Base-by-base conservation (phyloP, 495 filamentous ascomycete species). In the Xanthoparmelia taractica region DNA sequence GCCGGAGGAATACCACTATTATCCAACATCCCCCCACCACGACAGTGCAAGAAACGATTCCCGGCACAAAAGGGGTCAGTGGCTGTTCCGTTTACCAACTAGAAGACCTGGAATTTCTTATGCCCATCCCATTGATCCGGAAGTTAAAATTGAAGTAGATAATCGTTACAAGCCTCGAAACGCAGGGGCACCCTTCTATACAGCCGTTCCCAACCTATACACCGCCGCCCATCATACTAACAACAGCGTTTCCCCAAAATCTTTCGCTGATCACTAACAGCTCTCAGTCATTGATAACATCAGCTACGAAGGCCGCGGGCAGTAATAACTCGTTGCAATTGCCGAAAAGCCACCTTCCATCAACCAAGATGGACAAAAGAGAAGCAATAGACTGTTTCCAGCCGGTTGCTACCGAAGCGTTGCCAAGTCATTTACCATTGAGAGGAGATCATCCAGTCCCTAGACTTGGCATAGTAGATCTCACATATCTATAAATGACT, bases 371-470 rank as follows among this genome's bases (percentile, higher is more conserved):
- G 40, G 59, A 61, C 29, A 77, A 74, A 41, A 57, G 66, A 74
- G 65, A 68, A 45, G 59, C 63, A 15, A 77, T 78, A 57, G 75
- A 84, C 68, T 74, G 79, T 36, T 83, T 84, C 63, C 68, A 77
- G 13, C 87, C 89, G 31, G 78, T 92, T 59, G 80, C 80, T 58
- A 86, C 83, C 18, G 80, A 76, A 18, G 66, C 83, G 25, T 83
- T 87, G 57, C 79, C 86, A 0, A 50, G 74, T 1, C 76, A 73
- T 38, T 84, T 92, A 65, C 59, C 73, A 29, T 73, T 71, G 18
- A 73, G 81, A 40, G 63, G 77, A 61, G 79, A 76, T 73, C 83
- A 86, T 68, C 81, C 81, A 13, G 76, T 82, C 41, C 71, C 76
- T 33, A 78, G 77, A 63, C 62, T 72, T 25, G 72, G 76, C 34